Evolutionary conservation across 2,329 filamentous ascomycete species (phyloP).

Genomic region (Neopestalotiopsis rosae): DNA sequence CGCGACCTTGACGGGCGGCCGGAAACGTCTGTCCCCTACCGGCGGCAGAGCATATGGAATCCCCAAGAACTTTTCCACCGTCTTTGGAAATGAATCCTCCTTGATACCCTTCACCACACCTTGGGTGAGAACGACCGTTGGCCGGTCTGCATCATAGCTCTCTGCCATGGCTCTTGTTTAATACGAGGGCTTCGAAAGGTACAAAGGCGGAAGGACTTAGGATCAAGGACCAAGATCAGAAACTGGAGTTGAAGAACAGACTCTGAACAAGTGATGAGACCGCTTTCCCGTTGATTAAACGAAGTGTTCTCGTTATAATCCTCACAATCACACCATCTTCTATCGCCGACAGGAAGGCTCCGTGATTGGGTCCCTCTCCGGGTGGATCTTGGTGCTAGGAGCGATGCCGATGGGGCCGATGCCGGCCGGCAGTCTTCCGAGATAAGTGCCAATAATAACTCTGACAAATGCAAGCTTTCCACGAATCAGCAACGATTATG

Average conservation of each 20-base stretch:
- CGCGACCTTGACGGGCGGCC: conserved; percentile 37
- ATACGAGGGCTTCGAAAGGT: background rate
- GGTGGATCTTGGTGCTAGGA: background rate
- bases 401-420: background rate
- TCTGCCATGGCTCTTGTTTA: background rate
- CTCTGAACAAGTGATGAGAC: background rate
- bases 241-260: background rate
- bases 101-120: conserved; percentile 32
- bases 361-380: conserved; percentile 1
- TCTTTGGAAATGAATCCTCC: conserved; percentile 22
- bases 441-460: conserved; percentile 2
- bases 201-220: background rate
- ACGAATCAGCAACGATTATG: background rate
- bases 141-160: conserved; percentile 12
- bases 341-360: background rate
- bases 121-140: conserved; percentile 23
- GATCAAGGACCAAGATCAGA: background rate
- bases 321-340: background rate
- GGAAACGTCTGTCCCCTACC: conserved; percentile 51
- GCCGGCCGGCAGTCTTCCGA: background rate
- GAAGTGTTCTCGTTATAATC: background rate
- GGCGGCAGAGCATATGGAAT: conserved; percentile 55
- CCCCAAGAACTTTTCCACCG: conserved; percentile 49
- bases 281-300: background rate
- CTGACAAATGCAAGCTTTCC: background rate